Evolutionary conservation across 306 rosid genomes (phyloP), one percentile per base, ranked within the genome.

Genomic region (Pueraria montana): DNA sequence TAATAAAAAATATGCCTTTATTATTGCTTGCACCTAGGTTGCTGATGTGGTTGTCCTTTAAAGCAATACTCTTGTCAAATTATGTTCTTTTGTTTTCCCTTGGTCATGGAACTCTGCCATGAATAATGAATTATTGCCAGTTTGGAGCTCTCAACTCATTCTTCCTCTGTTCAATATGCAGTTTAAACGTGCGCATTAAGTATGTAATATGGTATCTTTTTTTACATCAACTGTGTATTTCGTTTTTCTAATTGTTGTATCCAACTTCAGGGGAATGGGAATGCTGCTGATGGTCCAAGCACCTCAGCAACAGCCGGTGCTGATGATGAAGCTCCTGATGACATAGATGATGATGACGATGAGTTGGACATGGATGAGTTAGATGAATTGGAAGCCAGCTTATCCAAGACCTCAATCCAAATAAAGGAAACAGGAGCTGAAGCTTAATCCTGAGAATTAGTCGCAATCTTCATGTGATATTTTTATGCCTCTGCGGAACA

Each of bases 371-470:
- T 64, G 71, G 71, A 64, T 8, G 71, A 64, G 46, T 67, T 92
- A 73, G 84, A 89, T 81, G 97, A 91, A 78, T 81, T 92, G 21
- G 93, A 92, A 86, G 97, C 94, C 63, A 92, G 97, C 73, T 82
- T 92, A 85, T 84, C 95, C 49, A 91, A 80, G 87, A 85, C 92
- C 43, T 87, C 97, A 18, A 88, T 91, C 75, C 93, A 89, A 86
- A 92, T 88, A 72, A 75, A 86, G 50, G 95, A 92, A 84, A 81
- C 90, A 10, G 87, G 88, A 75, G 82, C 86, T 79, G 90, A 87
- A 75, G 76, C 91, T 18, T 84, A 79, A 17, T 87, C 86, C 68
- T 65, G 89, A 87, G 59, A 69, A 62, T 40, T 42, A 9, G 13
- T 49, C 48, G 6, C 11, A 23, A 80, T 50, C 74, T 58, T 61